Evolutionary conservation across 345 rosid genomes (phyloP).

Genomic region (Populus davidiana): DNA sequence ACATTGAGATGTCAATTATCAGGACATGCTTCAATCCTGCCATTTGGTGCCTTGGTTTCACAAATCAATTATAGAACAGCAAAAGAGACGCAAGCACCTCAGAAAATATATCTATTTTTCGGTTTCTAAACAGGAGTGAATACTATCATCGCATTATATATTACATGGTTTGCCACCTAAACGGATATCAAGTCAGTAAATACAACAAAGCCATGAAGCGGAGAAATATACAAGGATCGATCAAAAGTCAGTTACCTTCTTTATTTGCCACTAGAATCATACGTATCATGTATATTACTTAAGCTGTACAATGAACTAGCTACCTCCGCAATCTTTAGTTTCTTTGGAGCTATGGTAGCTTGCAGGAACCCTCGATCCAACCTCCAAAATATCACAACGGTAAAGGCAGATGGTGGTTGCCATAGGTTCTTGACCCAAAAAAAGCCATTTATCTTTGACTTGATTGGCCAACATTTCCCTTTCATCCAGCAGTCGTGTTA

Average conservation of each 20-base stretch:
- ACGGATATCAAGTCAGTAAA: not conserved
- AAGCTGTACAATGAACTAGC: slow-evolving; percentile 31
- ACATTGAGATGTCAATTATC: not conserved
- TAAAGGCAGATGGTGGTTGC: slow-evolving; percentile 1
- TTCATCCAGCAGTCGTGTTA: slow-evolving; percentile 31
- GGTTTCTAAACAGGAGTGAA: not conserved
- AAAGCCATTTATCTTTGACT: not conserved
- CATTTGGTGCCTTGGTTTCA: not conserved
- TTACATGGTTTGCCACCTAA: slow-evolving; percentile 6
- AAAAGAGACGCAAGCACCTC: not conserved
- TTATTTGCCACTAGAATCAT: slow-evolving; percentile 21
- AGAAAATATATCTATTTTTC: not conserved
- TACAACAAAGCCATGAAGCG: slow-evolving; percentile 1
- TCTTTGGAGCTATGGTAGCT: slow-evolving; percentile 4
- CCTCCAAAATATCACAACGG: not conserved
- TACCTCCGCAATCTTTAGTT: slow-evolving; percentile 9
- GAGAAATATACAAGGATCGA: slow-evolving; percentile 31
- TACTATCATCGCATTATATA: slow-evolving; percentile 14
- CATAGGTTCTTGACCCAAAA: slow-evolving; percentile 2
- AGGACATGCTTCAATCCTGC: not conserved
- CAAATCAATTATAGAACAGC: not conserved
- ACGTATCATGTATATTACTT: slow-evolving; percentile 4
- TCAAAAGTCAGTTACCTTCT: slow-evolving; percentile 4
- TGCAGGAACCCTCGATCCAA: slow-evolving; percentile 5
- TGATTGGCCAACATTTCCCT: not conserved